phyloP scores from a whole-genome alignment of 768 basidiomycete species.

The Kwoniella bestiolae region DNA sequence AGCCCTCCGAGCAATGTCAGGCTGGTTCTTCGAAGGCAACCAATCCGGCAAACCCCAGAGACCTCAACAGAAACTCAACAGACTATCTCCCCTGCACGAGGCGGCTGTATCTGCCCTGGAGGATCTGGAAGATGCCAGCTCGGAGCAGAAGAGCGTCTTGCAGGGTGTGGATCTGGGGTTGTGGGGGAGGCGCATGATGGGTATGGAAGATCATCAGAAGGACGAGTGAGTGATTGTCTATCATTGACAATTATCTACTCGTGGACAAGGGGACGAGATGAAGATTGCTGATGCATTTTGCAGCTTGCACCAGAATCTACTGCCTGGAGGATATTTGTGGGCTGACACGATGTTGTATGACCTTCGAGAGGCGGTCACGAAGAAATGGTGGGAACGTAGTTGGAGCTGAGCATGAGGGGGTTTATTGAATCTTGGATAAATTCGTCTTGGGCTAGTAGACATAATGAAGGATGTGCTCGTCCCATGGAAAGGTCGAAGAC shows the following conservation, averaged over 20 bases:
- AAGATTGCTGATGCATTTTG: no score
- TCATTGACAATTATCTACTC: no score
- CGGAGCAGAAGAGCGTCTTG: conserved; percentile 4
- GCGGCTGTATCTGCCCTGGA: conserved; percentile 19
- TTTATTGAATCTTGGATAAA: no score
- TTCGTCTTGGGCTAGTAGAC: no score
- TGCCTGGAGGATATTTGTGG: conserved; percentile 39
- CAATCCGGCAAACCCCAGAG: conserved; percentile 1
- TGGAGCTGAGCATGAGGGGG: not conserved
- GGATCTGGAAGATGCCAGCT: conserved; percentile 10
- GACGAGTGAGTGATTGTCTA: conserved; percentile 27
- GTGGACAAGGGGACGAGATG: no score
- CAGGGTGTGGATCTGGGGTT: not conserved
- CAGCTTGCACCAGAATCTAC: conserved; percentile 20
- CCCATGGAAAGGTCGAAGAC: no score
- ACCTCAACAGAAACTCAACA: conserved; percentile 27
- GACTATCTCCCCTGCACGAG: conserved; percentile 23
- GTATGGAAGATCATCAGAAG: conserved; percentile 28
- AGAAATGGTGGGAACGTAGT: conserved; percentile 3
- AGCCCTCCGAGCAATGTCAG: conserved; percentile 24
- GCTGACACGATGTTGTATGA: conserved; percentile 39
- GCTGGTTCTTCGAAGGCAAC: conserved; percentile 32
- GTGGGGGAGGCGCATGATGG: conserved; percentile 35
- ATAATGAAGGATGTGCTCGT: no score
- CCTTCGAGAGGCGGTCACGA: conserved; percentile 20